These are phyloP conservation scores for Penicillium fuscoglaucum DNA, from an alignment of 2,329 filamentous ascomycete species.

Conservation along the genomic window DNA sequence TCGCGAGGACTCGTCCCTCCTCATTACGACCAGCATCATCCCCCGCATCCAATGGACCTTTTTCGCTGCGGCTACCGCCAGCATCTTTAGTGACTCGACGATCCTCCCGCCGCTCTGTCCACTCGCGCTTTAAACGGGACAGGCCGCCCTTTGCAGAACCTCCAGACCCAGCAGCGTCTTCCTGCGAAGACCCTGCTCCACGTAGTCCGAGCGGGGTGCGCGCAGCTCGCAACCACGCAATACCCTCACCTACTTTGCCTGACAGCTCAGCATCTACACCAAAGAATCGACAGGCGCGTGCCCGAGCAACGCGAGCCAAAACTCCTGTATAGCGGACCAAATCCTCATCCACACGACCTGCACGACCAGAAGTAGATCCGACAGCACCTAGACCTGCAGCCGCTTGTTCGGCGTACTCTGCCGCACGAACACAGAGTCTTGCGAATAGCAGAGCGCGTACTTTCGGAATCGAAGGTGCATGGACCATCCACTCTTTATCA, in stretches of 20 bases:
- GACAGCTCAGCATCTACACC: constrained; percentile 84
- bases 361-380: constrained; percentile 27
- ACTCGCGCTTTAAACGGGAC: constrained; percentile 67
- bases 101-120: constrained; percentile 76
- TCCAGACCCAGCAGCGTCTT: constrained; percentile 3
- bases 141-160: constrained; percentile 30
- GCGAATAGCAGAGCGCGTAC: constrained; percentile 87
- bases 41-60: constrained; percentile 51
- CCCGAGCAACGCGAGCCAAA: constrained; percentile 70
- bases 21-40: constrained; percentile 81
- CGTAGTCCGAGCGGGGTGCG: constrained; percentile 71
- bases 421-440: constrained; percentile 79
- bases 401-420: constrained; percentile 81
- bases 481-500: constrained; percentile 96
- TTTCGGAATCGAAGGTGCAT: constrained; percentile 80
- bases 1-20: constrained; percentile 80
- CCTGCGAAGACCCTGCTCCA: constrained; percentile 23
- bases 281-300: constrained; percentile 85
- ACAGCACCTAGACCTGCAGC: constrained; percentile 50
- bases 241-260: constrained; percentile 77
- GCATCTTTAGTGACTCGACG: constrained; percentile 69
- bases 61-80: constrained; percentile 34
- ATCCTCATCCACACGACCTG: constrained; percentile 57
- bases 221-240: constrained; percentile 82
- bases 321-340: constrained; percentile 74